Percentiles rank a stretch among this genome's conserved stretches.
These are phyloP conservation scores for Lagenaria siceraria DNA, from an alignment of 306 rosid species.

Conservation along the genomic window DNA sequence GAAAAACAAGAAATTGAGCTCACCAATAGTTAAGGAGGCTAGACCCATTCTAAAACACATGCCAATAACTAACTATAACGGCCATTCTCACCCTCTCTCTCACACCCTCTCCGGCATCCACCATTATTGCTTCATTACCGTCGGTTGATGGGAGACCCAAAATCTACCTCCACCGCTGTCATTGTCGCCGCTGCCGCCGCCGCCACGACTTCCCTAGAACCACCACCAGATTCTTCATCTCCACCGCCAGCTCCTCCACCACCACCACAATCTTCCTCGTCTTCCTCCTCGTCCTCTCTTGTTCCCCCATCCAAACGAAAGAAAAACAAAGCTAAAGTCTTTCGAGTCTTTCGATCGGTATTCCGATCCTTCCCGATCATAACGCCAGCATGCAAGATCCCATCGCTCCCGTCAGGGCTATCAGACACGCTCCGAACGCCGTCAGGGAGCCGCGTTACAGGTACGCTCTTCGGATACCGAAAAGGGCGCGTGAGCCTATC, in stretches of 20 bases:
- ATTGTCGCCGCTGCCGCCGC: neutral
- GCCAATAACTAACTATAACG: conserved; percentile 3
- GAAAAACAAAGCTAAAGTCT: conserved; percentile 29
- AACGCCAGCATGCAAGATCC: conserved; percentile 48
- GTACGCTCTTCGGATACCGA: conserved; percentile 50
- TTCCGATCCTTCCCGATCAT: conserved; percentile 69
- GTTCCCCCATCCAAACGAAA: conserved; percentile 37
- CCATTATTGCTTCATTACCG: conserved; percentile 14
- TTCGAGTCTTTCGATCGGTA: conserved; percentile 47
- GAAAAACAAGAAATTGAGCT: neutral
- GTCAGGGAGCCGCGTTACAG: conserved; percentile 24
- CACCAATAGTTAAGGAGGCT: neutral
- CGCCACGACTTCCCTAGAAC: neutral
- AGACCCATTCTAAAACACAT: neutral
- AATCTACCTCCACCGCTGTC: conserved; percentile 4
- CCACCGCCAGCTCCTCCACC: conserved; percentile 14
- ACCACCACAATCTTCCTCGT: neutral
- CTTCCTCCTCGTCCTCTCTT: conserved; percentile 22
- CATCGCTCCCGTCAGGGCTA: conserved; percentile 16
- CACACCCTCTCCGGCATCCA: conserved; percentile 6
- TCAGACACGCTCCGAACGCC: conserved; percentile 2
- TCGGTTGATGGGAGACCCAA: conserved; percentile 51
- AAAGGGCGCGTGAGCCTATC: conserved; percentile 68
- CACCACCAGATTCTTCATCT: neutral
- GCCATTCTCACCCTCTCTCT: neutral